Evolutionary conservation across 164 flowering plant genomes (phyloP).

Genomic region (Berberis thunbergii): DNA sequence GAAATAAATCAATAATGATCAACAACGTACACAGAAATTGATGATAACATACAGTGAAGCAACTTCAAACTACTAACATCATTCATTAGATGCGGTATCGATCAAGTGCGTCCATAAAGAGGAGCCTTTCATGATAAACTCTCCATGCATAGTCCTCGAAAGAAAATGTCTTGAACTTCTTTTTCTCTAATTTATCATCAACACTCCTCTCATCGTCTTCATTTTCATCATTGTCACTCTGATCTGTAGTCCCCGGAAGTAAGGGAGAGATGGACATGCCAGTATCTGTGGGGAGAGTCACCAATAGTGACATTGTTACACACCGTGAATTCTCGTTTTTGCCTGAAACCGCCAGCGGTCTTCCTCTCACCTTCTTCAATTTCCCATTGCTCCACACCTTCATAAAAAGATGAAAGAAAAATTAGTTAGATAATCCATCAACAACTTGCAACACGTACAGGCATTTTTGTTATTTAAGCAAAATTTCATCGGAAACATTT

Average conservation of each 20-base stretch:
- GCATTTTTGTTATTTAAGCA: background rate
- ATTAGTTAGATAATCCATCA: background rate
- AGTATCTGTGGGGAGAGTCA: constrained; percentile 53
- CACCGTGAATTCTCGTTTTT: constrained; percentile 14
- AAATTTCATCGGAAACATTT: no score
- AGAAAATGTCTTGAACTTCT: constrained; percentile 35
- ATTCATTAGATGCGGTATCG: constrained; percentile 32
- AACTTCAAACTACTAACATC: background rate
- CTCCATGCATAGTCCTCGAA: constrained; percentile 86
- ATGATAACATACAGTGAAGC: background rate
- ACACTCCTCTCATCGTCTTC: background rate
- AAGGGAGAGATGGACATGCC: constrained; percentile 38
- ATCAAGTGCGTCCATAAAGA: constrained; percentile 50
- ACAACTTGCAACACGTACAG: background rate
- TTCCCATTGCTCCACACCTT: constrained; percentile 92
- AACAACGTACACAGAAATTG: no score
- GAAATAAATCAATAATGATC: no score
- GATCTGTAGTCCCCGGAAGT: constrained; percentile 8
- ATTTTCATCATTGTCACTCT: constrained; percentile 2
- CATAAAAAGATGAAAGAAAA: background rate
- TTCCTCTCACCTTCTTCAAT: constrained; percentile 73
- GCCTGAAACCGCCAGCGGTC: constrained; percentile 27
- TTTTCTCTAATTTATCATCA: constrained; percentile 9
- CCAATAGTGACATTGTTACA: constrained; percentile 48
- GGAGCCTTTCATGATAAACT: constrained; percentile 51